A percentile compares a stretch with the other conserved stretches of the same genome.
These are phyloP conservation scores for Amylostereum areolatum DNA, from an alignment of 1,284 basidiomycete species.

Conservation along the genomic window DNA sequence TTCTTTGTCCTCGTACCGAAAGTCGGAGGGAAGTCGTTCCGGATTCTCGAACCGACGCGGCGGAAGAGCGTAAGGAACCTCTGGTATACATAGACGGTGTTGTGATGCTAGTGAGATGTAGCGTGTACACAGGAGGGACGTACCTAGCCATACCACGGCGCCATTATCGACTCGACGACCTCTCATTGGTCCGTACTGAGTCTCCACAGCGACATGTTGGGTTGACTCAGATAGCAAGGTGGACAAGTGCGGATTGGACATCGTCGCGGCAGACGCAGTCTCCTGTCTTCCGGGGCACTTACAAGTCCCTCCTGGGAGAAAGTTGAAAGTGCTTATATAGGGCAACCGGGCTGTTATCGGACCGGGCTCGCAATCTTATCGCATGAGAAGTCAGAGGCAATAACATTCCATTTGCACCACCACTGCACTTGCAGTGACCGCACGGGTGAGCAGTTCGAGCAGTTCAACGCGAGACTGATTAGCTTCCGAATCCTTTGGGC, in stretches of 20 bases:
- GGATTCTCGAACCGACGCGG: constrained; percentile 62
- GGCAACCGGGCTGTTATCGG: no score
- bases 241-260: constrained; percentile 31
- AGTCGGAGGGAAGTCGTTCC: constrained; percentile 43
- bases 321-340: no score
- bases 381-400: no score
- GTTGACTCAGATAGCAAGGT: constrained; percentile 40
- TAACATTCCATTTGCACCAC: no score
- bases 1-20: constrained; percentile 51
- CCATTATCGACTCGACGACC: constrained; percentile 58
- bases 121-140: constrained; percentile 6
- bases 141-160: constrained; percentile 58
- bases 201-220: constrained; percentile 41
- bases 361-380: no score
- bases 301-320: no score
- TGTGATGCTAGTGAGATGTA: background rate
- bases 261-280: background rate
- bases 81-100: constrained; percentile 57
- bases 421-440: no score
- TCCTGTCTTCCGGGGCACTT: no score
- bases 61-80: constrained; percentile 67
- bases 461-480: no score
- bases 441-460: no score
- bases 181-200: constrained; percentile 46
- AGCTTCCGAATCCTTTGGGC: constrained; percentile 31